Evolutionary conservation across 306 rosid genomes (phyloP).

Genomic region (Canavalia gladiata): DNA sequence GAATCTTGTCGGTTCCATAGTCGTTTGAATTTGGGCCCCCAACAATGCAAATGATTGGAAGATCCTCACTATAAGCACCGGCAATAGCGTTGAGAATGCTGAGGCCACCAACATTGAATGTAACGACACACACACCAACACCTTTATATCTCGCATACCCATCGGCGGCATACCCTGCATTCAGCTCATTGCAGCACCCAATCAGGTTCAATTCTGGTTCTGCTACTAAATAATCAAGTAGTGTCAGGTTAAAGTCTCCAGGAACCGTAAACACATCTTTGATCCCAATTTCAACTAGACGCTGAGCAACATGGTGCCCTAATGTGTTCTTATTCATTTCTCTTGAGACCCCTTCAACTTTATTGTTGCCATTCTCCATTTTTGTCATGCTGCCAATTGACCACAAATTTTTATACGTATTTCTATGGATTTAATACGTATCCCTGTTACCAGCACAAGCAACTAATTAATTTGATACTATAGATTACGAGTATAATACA

Average conservation of each 20-base stretch:
- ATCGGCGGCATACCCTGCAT: slow-evolving; percentile 51
- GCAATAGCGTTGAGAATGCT: slow-evolving; percentile 44
- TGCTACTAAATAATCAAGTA: slow-evolving; percentile 25
- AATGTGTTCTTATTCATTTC: not conserved
- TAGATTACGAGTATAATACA: too few species aligned
- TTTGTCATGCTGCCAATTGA: too few species aligned
- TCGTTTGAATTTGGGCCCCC: slow-evolving; percentile 35
- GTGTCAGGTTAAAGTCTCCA: slow-evolving; percentile 25
- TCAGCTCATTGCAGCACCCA: slow-evolving; percentile 52
- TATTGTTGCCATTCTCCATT: too few species aligned
- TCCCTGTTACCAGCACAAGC: too few species aligned
- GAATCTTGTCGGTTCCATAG: not conserved
- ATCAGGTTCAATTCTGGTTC: slow-evolving; percentile 35
- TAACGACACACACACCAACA: slow-evolving; percentile 33
- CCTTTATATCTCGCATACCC: slow-evolving; percentile 50
- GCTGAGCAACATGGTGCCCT: slow-evolving; percentile 37
- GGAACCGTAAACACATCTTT: slow-evolving; percentile 45
- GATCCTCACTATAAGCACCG: slow-evolving; percentile 45
- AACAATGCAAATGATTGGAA: slow-evolving; percentile 44
- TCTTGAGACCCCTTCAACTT: too few species aligned
- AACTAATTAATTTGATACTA: too few species aligned
- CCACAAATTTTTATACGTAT: too few species aligned
- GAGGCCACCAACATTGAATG: slow-evolving; percentile 40
- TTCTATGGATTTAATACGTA: too few species aligned
- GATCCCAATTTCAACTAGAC: slow-evolving; percentile 43